phyloP scores from a whole-genome alignment of 306 rosid species.

The Glycyrrhiza uralensis region DNA sequence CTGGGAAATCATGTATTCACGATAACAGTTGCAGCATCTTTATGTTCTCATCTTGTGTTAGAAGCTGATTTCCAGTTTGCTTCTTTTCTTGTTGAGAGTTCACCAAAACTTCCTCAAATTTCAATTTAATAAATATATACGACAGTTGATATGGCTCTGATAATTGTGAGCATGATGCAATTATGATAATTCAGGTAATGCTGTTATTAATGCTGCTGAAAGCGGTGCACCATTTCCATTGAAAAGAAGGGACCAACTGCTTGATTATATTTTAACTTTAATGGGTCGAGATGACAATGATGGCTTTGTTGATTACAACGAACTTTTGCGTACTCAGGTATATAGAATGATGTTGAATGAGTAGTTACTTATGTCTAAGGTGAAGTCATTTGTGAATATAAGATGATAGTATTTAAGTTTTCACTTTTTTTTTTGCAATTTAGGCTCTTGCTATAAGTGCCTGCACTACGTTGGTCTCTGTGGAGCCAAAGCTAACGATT shows the following conservation, averaged over 20 bases:
- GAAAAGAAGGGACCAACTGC: slow-evolving; percentile 87
- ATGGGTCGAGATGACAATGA: slow-evolving; percentile 92
- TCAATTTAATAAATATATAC: background rate
- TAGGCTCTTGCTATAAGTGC: slow-evolving; percentile 98
- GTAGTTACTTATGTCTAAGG: background rate
- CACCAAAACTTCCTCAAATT: background rate
- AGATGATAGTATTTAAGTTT: slow-evolving; percentile 20
- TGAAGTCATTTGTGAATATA: slow-evolving; percentile 22
- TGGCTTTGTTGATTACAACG: slow-evolving; percentile 72
- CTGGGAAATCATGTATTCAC: background rate
- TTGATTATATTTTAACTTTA: slow-evolving; percentile 80
- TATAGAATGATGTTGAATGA: slow-evolving; percentile 23
- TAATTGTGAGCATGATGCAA: slow-evolving; percentile 13
- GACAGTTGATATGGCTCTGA: background rate
- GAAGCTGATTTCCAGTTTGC: background rate
- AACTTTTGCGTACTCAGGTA: slow-evolving; percentile 85
- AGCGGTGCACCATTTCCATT: slow-evolving; percentile 87
- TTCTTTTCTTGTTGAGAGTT: slow-evolving; percentile 1
- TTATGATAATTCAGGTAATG: slow-evolving; percentile 62
- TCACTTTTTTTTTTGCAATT: slow-evolving; percentile 7
- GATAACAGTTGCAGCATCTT: background rate
- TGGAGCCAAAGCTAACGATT: slow-evolving; percentile 91
- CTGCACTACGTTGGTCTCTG: slow-evolving; percentile 90
- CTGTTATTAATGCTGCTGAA: slow-evolving; percentile 95
- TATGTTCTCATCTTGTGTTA: background rate